Evolutionary conservation across 495 filamentous ascomycete genomes (phyloP), one percentile per base, ranked within the genome.

Genomic region (Talaromyces thailandensis): DNA sequence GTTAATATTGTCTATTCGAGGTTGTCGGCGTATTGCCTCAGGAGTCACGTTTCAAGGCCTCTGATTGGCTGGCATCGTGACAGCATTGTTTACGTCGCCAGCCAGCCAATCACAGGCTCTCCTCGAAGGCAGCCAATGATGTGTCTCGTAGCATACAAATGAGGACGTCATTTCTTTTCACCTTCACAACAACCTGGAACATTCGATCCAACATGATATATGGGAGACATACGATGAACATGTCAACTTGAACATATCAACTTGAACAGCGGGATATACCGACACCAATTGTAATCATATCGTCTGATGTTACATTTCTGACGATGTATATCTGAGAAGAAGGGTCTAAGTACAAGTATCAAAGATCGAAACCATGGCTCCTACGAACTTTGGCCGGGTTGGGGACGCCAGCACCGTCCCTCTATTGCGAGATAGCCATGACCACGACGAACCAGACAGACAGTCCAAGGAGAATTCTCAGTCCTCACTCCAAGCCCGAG

Each of bases 1-100:
- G 75, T 76, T 4, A 79, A 65, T 75, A 75, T 32, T 72, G 71
- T 31, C 2, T 21, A n/a, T 21, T 18, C 14, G 2, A 9, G 37
- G n/a, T 40, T 40, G n/a, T 7, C 9, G 16, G 43, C 43, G 21
- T 48, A 7, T n/a, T 48, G 43, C 43, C 43, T 48, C 6, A 21
- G 43, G 14, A 3, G 9, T 9, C 16, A 48, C 4, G 21, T 21
- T 48, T 21, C 8, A 6, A 6, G 8, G 8, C 7, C 5, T 18
- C n/a, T 21, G n/a, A 48, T 48, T 48, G 43, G 43, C 43, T 21
- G n/a, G 43, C 18, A 23, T 21, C 9, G 4, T 45, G 16, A 21
- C 9, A 14, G n/a, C 40, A 45, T 5, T n/a, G 18, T 6, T 48
- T 48, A 48, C 43, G 43, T 6, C 43, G 21, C 21, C 43, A n/a